Evolutionary conservation across 192 early-diverging fungal species (phyloP), one percentile per base, ranked within the genome.

Genomic region (Ambispora gerdemannii): DNA sequence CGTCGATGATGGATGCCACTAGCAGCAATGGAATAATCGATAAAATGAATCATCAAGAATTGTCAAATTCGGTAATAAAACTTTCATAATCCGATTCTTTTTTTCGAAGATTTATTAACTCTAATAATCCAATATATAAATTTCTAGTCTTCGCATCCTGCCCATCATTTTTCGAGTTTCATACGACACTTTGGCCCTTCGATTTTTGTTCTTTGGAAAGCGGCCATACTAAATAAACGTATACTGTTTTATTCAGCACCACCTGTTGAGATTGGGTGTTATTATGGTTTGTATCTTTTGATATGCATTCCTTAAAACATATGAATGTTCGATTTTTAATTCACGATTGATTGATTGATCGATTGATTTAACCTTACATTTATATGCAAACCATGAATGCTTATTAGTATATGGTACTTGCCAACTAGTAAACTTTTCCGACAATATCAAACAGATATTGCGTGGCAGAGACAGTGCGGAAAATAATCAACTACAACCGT

Each of bases 121-220:
- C n/a, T n/a, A n/a, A n/a, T n/a, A n/a, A n/a, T n/a, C n/a, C n/a
- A n/a, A n/a, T n/a, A n/a, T n/a, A n/a, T n/a, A n/a, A n/a, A n/a
- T n/a, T n/a, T n/a, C n/a, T n/a, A n/a, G n/a, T n/a, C n/a, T n/a
- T n/a, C n/a, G n/a, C 80, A 84, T 68, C 80, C 80, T n/a, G 76
- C 79, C 0, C 76, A 73, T 58, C 50, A 67, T 28, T 84, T 84
- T 53, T 64, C 75, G 7, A 70, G 75, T 3, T 77, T 84, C 20
- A 78, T 84, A n/a, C 63, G 71, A 24, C 28, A 50, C 0, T 74
- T 82, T 69, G 84, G 84, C 2, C 82, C 84, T n/a, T 73, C 71
- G 30, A 72, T 86, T 32, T 86, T 80, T 70, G 38, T 74, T 4
- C 51, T 86, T 3, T 86, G 84, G 84, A 84, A 82, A 36, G 78